These are phyloP conservation scores for Balamuthia mandrillaris DNA, from an alignment of 208 protist genomes.

Conservation along the genomic window DNA sequence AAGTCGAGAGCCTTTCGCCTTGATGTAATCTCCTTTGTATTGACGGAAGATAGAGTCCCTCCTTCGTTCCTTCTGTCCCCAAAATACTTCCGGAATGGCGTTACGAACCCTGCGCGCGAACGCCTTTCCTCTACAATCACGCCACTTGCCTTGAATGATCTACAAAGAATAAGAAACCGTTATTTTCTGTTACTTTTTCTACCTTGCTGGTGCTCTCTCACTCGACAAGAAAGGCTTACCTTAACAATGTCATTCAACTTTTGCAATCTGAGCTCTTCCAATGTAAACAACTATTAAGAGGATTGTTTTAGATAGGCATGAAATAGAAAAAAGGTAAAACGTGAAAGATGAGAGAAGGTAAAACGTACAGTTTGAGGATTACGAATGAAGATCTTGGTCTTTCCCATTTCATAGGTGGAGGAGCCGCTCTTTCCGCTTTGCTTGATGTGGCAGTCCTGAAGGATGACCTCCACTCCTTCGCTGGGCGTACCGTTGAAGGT, in stretches of 20 bases:
- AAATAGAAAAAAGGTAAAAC: neutral
- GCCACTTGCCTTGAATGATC: conserved; percentile 66
- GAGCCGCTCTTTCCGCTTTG: conserved; percentile 5
- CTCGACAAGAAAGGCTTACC: neutral
- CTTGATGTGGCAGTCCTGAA: conserved; percentile 65
- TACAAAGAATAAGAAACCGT: neutral
- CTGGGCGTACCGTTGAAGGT: no score
- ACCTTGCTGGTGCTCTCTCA: conserved; percentile 57
- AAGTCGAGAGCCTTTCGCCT: conserved; percentile 60
- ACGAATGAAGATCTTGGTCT: conserved; percentile 90
- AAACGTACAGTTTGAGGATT: conserved; percentile 77
- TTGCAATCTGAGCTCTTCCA: conserved; percentile 21
- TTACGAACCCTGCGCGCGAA: neutral
- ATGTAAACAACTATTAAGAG: conserved; percentile 8
- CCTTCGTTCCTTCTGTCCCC: conserved; percentile 68
- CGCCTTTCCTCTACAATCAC: conserved; percentile 35
- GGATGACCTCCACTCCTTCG: conserved; percentile 63
- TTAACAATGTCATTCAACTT: conserved; percentile 37
- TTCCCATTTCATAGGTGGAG: conserved; percentile 78
- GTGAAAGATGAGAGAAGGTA: neutral
- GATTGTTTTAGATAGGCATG: neutral
- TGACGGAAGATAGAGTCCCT: conserved; percentile 57
- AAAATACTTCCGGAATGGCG: conserved; percentile 54
- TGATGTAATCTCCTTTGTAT: conserved; percentile 68
- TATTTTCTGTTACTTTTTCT: no score